Percentiles rank a stretch among this genome's conserved stretches.
Evolutionary conservation across 441 rosid genomes (phyloP).

Genomic region (Isatis lusitanica): DNA sequence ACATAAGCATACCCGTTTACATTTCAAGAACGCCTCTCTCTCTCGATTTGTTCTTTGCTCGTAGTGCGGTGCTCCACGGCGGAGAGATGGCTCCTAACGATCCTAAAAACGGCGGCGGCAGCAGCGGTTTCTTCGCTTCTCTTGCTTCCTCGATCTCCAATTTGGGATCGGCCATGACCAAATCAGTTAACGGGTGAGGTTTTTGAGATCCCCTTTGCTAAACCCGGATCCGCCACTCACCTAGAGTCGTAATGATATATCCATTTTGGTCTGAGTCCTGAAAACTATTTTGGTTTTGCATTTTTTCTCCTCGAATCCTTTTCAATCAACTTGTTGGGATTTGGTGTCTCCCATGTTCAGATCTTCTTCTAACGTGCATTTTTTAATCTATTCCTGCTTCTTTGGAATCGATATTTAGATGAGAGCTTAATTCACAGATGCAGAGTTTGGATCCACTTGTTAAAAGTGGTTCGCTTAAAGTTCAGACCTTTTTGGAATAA

Average conservation of each 20-base stretch:
- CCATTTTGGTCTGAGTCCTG: not conserved
- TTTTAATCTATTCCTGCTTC: not conserved
- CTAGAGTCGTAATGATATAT: not conserved
- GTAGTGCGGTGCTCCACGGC: constrained; percentile 1
- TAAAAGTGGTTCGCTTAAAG: not conserved
- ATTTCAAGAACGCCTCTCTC: not conserved
- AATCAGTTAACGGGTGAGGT: constrained; percentile 84
- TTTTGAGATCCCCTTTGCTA: constrained; percentile 34
- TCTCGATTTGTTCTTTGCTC: constrained; percentile 14
- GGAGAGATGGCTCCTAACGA: constrained; percentile 65
- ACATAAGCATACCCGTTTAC: constrained; percentile 8
- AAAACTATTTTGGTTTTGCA: not conserved
- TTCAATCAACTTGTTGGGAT: not conserved
- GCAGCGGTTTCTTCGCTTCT: constrained; percentile 75
- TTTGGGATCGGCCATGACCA: constrained; percentile 69
- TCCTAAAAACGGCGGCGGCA: constrained; percentile 52
- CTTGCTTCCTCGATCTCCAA: constrained; percentile 69
- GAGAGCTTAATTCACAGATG: not conserved
- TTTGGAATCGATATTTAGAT: constrained; percentile 2
- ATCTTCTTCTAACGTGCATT: not conserved
- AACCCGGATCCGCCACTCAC: constrained; percentile 24
- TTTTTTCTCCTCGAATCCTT: not conserved
- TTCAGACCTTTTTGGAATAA: constrained; percentile 11
- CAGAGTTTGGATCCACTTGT: not conserved
- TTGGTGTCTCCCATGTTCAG: not conserved